Evolutionary conservation across 169 alveolate genomes (phyloP).

Genomic region (Cryptosporidium ubiquitum): DNA sequence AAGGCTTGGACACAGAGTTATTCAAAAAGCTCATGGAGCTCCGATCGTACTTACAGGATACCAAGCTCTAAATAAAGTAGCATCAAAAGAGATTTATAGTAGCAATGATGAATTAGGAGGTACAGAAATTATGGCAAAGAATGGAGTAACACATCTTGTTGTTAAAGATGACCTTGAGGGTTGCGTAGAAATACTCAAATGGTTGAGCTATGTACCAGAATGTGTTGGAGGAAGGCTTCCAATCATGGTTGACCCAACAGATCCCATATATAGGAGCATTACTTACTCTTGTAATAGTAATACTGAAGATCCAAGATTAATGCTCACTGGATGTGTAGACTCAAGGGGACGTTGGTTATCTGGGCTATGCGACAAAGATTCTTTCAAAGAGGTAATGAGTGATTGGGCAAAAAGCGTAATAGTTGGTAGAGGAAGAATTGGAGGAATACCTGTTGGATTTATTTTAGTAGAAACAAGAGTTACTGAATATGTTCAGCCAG

Average conservation of each 20-base stretch:
- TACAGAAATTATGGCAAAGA: slow-evolving; percentile 87
- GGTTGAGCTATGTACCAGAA: slow-evolving; percentile 86
- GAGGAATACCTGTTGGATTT: slow-evolving; percentile 85
- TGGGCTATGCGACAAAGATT: slow-evolving; percentile 80
- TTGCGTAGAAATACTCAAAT: slow-evolving; percentile 80
- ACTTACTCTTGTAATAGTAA: slow-evolving; percentile 76
- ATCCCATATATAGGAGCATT: slow-evolving; percentile 78
- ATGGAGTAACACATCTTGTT: slow-evolving; percentile 88
- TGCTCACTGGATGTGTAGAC: slow-evolving; percentile 78
- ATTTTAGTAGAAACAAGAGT: slow-evolving; percentile 81
- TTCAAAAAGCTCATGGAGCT: slow-evolving; percentile 84
- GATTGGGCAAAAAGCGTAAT: slow-evolving; percentile 85
- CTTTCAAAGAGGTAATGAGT: slow-evolving; percentile 81
- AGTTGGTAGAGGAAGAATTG: slow-evolving; percentile 84
- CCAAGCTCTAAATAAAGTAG: slow-evolving; percentile 86
- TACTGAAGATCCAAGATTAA: slow-evolving; percentile 81
- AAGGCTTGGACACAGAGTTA: slow-evolving; percentile 86
- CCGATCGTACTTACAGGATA: slow-evolving; percentile 89
- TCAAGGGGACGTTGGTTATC: slow-evolving; percentile 75
- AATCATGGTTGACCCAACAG: slow-evolving; percentile 76
- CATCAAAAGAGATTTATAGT: slow-evolving; percentile 86
- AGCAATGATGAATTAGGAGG: slow-evolving; percentile 91
- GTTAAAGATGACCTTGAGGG: slow-evolving; percentile 87
- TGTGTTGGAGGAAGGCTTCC: slow-evolving; percentile 82
- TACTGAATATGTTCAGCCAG: slow-evolving; percentile 78